phyloP scores from a whole-genome alignment of 768 basidiomycete genomes.

The Trametes coccinea region DNA sequence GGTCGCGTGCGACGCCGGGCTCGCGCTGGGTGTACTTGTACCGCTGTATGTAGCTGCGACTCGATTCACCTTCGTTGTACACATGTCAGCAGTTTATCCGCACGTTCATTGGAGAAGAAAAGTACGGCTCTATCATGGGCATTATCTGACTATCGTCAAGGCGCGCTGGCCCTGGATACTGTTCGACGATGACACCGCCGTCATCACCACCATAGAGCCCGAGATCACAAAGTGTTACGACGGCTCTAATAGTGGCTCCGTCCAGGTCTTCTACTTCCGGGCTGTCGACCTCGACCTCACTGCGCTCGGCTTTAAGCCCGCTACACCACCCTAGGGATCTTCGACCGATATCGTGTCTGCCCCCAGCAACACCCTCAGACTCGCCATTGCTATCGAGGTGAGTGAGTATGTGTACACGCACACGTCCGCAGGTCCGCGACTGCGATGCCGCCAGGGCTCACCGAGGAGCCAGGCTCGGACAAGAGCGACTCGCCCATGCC shows the following conservation, averaged over 20 bases:
- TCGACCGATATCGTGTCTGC: constrained; percentile 17
- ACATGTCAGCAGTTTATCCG: too few species aligned
- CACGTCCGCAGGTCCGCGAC: constrained; percentile 26
- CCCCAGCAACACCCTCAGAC: constrained; percentile 17
- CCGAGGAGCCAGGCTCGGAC: constrained; percentile 27
- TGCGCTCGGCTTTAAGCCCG: constrained; percentile 63
- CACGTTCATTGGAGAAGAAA: too few species aligned
- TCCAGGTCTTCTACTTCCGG: constrained; percentile 97
- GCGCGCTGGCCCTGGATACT: constrained; percentile 81
- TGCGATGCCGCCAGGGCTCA: constrained; percentile 40
- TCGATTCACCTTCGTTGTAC: too few species aligned
- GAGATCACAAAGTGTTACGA: constrained; percentile 96
- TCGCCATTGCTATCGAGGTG: constrained; percentile 7
- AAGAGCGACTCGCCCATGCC: constrained; percentile 29
- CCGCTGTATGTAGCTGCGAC: too few species aligned
- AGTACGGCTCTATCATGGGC: constrained; percentile 85
- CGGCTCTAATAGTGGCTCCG: constrained; percentile 82
- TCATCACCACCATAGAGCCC: constrained; percentile 81
- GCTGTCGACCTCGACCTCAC: constrained; percentile 80
- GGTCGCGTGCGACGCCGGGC: too few species aligned
- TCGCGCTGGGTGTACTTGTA: too few species aligned
- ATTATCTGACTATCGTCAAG: constrained; percentile 95
- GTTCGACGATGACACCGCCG: constrained; percentile 89
- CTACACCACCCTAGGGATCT: constrained; percentile 25
- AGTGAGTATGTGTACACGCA: constrained; percentile 12